Percentiles rank a stretch among this genome's conserved stretches.
These are phyloP conservation scores for Achaetomium macrosporum DNA, from an alignment of 2,329 filamentous ascomycete species.

Conservation along the genomic window DNA sequence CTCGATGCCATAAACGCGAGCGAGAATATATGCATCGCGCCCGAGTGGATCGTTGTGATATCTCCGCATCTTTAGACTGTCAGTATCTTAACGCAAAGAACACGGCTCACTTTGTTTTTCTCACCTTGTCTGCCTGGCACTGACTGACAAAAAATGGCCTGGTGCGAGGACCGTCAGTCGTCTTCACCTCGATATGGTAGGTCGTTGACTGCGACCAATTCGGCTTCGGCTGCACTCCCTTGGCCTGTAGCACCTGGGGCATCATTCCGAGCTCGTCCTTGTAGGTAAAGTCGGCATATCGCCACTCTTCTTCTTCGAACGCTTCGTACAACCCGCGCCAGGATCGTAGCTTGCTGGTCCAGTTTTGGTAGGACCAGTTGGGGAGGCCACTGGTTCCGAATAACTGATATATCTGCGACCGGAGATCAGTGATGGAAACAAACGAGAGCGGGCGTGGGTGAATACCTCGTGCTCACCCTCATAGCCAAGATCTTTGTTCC, in stretches of 20 bases:
- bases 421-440: neutral
- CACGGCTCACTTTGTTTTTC: neutral
- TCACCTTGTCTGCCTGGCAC: neutral
- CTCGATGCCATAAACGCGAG: neutral
- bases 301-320: neutral
- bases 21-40: constrained; percentile 2
- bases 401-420: neutral
- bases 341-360: neutral
- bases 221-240: neutral
- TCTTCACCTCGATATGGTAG: constrained; percentile 19
- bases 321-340: neutral
- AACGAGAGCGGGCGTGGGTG: neutral
- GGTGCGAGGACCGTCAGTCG: neutral
- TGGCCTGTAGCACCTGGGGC: neutral
- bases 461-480: neutral
- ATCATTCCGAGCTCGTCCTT: neutral
- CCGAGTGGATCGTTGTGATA: neutral
- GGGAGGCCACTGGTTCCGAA: neutral
- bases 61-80: neutral
- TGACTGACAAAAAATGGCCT: neutral
- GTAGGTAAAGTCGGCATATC: constrained; percentile 1
- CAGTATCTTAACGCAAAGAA: too few relatives aligned
- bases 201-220: neutral
- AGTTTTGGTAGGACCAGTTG: neutral
- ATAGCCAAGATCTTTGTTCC: too few relatives aligned